Conservation (phyloP, 495 filamentous ascomycete species). For the Talaromyces proteolyticus region DNA sequence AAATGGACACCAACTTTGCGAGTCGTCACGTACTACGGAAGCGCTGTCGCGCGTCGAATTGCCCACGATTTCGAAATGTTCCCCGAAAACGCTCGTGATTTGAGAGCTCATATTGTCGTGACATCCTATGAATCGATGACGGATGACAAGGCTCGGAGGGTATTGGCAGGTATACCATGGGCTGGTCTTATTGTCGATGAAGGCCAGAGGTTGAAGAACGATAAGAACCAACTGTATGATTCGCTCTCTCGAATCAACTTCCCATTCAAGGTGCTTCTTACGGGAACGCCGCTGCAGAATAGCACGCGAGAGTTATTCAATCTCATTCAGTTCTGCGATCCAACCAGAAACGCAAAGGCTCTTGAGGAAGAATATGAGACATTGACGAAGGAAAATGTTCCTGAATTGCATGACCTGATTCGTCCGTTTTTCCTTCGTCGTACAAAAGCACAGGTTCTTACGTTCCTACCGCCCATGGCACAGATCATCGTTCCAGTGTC, state of each 20-base stretch:
- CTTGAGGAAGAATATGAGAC: constrained; percentile 71
- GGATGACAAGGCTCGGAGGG: constrained; percentile 53
- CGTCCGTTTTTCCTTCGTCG: constrained; percentile 76
- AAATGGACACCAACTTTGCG: constrained; percentile 82
- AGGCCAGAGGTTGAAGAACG: constrained; percentile 93
- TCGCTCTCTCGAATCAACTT: constrained; percentile 65
- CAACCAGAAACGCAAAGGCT: constrained; percentile 55
- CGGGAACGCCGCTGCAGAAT: constrained; percentile 90
- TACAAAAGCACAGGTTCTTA: constrained; percentile 85
- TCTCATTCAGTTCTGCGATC: constrained; percentile 86
- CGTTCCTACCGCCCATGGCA: constrained; percentile 84
- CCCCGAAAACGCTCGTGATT: constrained; percentile 47
- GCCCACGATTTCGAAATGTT: constrained; percentile 80
- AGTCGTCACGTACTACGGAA: constrained; percentile 88
- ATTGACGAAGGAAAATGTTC: constrained; percentile 73
- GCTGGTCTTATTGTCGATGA: constrained; percentile 89
- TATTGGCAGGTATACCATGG: constrained; percentile 71
- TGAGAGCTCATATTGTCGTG: constrained; percentile 86
- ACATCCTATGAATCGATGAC: constrained; percentile 88
- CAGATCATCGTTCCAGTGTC: constrained; percentile 92
- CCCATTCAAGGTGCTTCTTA: constrained; percentile 77
- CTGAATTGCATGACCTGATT: constrained; percentile 75
- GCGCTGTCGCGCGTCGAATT: constrained; percentile 59
- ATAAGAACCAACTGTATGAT: constrained; percentile 73
- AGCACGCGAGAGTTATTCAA: constrained; percentile 94